These are phyloP conservation scores for Emydomyces testavorans DNA, from an alignment of 2,329 filamentous ascomycete genomes.

Conservation along the genomic window DNA sequence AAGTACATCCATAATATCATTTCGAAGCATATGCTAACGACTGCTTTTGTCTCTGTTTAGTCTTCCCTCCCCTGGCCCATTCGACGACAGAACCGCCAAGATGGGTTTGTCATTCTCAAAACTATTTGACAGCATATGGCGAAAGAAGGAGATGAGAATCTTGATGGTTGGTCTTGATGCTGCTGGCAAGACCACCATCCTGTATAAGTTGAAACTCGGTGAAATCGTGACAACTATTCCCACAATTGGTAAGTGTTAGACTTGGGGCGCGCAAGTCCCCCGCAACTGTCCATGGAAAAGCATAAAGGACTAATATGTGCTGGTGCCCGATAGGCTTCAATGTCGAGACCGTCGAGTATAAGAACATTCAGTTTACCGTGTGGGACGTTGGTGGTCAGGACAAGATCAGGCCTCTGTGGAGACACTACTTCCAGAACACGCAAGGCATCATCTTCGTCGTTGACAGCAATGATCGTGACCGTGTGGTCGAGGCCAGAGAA, in stretches of 20 bases:
- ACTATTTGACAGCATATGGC: constrained; percentile 91
- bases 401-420: constrained; percentile 99
- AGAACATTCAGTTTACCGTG: constrained; percentile 99
- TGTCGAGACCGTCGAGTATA: constrained; percentile 99
- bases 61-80: background rate
- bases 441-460: constrained; percentile 99
- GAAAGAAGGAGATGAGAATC: constrained; percentile 99
- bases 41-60: constrained; percentile 12
- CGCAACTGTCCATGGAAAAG: background rate
- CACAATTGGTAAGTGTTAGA: constrained; percentile 70
- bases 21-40: constrained; percentile 11
- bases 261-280: background rate
- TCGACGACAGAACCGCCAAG: constrained; percentile 37
- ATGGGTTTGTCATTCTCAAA: constrained; percentile 99
- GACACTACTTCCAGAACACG: constrained; percentile 99
- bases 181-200: constrained; percentile 98
- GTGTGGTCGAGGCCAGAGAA: constrained; percentile 91
- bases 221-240: constrained; percentile 98
- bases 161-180: constrained; percentile 99
- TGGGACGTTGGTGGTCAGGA: constrained; percentile 99
- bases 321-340: constrained; percentile 64
- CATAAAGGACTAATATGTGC: constrained; percentile 10
- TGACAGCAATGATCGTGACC: constrained; percentile 96
- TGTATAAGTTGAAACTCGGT: constrained; percentile 96
- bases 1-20: background rate